Evolutionary conservation across 257 asterid genomes (phyloP).

Genomic region (Asclepias syriaca): DNA sequence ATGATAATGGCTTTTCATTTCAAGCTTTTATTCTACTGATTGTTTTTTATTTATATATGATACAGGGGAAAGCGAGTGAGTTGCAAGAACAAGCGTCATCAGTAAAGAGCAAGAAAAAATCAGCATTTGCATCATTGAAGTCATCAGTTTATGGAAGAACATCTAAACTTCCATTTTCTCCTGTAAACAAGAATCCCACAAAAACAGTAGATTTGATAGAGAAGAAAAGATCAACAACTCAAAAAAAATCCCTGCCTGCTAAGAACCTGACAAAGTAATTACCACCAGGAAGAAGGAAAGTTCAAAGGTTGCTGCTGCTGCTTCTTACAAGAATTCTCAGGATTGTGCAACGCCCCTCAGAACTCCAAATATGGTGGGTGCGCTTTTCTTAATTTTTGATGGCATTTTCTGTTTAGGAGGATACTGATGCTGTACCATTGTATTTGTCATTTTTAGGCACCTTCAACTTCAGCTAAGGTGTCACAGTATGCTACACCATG

Average conservation of each 20-base stretch:
- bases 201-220: conserved; percentile 19
- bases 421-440: neutral
- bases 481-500: conserved; percentile 42
- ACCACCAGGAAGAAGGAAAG: conserved; percentile 31
- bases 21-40: neutral
- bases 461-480: conserved; percentile 28
- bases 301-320: conserved; percentile 27
- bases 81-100: conserved; percentile 45
- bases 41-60: neutral
- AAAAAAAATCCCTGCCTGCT: conserved; percentile 49
- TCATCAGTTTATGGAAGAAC: conserved; percentile 41
- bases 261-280: conserved; percentile 40
- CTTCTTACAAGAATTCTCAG: conserved; percentile 22
- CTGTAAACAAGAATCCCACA: conserved; percentile 34
- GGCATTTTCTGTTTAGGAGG: no score
- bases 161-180: conserved; percentile 39
- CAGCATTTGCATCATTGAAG: conserved; percentile 45
- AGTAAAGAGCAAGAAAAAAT: conserved; percentile 46
- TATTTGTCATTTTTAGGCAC: conserved; percentile 37
- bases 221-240: conserved; percentile 35
- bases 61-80: conserved; percentile 35
- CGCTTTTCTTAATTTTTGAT: no score
- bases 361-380: conserved; percentile 41
- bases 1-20: conserved; percentile 17
- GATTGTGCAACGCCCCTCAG: conserved; percentile 49